Conservation (phyloP, 805 yeast species). For the Suhomyces vadensis region DNA sequence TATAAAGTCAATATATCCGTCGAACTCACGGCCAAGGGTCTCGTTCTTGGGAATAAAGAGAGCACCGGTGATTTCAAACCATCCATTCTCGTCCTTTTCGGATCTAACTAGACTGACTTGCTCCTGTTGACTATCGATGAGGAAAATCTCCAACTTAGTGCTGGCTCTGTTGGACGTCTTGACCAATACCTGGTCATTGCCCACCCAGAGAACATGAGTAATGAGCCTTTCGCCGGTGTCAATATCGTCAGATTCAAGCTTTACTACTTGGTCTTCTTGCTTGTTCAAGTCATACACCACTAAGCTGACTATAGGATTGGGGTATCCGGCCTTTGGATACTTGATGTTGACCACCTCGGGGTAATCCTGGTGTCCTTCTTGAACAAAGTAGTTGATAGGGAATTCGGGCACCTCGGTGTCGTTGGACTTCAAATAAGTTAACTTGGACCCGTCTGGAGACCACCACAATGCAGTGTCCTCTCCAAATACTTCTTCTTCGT, state of each 20-base stretch:
- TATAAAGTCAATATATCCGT: slow-evolving; percentile 79
- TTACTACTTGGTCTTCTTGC: slow-evolving; percentile 14
- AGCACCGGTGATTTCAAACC: slow-evolving; percentile 51
- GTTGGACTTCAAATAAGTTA: slow-evolving; percentile 57
- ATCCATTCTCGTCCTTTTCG: slow-evolving; percentile 55
- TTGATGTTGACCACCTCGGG: slow-evolving; percentile 49
- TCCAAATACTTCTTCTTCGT: slow-evolving; percentile 74
- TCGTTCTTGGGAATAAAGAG: slow-evolving; percentile 38
- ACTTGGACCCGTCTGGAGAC: slow-evolving; percentile 60
- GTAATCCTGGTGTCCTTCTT: slow-evolving; percentile 40
- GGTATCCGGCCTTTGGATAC: slow-evolving; percentile 74
- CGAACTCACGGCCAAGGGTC: slow-evolving; percentile 35
- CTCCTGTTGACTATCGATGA: slow-evolving; percentile 34
- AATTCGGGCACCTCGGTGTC: slow-evolving; percentile 60
- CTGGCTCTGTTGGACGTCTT: slow-evolving; percentile 67
- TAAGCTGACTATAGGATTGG: slow-evolving; percentile 56
- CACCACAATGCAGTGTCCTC: slow-evolving; percentile 69
- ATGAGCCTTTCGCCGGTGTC: slow-evolving; percentile 48
- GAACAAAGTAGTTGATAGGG: slow-evolving; percentile 52
- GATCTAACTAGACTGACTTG: slow-evolving; percentile 42
- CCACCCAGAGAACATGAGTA: slow-evolving; percentile 64
- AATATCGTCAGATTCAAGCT: slow-evolving; percentile 26
- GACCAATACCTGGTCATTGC: slow-evolving; percentile 45
- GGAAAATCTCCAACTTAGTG: slow-evolving; percentile 51
- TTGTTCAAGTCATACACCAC: slow-evolving; percentile 40